These are phyloP conservation scores for Jacaranda mimosifolia DNA, from an alignment of 257 asterid genomes.

Conservation along the genomic window DNA sequence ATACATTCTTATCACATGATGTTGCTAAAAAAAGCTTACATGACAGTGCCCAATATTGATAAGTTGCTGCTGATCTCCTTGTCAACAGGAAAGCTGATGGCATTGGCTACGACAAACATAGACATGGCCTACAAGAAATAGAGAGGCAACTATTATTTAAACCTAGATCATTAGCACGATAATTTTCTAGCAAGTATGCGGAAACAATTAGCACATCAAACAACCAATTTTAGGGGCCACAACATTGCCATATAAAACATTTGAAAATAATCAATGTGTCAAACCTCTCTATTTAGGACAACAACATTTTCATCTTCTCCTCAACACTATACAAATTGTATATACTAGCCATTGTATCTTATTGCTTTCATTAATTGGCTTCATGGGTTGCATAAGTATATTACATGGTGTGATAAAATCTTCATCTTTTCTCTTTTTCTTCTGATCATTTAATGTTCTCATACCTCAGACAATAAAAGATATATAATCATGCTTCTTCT, in stretches of 20 bases:
- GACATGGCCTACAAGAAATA: conserved; percentile 69
- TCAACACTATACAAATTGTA: neutral
- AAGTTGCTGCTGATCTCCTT: conserved; percentile 60
- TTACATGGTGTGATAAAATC: too few relatives aligned
- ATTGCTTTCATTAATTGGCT: neutral
- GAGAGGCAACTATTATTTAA: neutral
- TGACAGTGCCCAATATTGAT: conserved; percentile 73
- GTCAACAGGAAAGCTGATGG: conserved; percentile 64
- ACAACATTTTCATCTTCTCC: neutral
- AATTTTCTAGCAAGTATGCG: neutral
- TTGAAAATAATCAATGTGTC: too few relatives aligned
- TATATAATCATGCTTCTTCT: too few relatives aligned
- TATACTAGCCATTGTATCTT: conserved; percentile 10
- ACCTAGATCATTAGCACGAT: neutral
- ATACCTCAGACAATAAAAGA: too few relatives aligned
- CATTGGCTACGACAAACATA: conserved; percentile 65
- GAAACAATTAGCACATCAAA: neutral
- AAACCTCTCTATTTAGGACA: neutral
- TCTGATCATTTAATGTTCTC: too few relatives aligned
- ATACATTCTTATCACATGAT: neutral
- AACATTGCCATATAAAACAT: too few relatives aligned
- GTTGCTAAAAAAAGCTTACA: conserved; percentile 50
- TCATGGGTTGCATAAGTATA: neutral
- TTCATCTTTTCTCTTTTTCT: too few relatives aligned
- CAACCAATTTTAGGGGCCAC: neutral